Evolutionary conservation across 2,329 filamentous ascomycete genomes (phyloP), one percentile per base, ranked within the genome.

Genomic region (Aotearoamyces nothofagi): DNA sequence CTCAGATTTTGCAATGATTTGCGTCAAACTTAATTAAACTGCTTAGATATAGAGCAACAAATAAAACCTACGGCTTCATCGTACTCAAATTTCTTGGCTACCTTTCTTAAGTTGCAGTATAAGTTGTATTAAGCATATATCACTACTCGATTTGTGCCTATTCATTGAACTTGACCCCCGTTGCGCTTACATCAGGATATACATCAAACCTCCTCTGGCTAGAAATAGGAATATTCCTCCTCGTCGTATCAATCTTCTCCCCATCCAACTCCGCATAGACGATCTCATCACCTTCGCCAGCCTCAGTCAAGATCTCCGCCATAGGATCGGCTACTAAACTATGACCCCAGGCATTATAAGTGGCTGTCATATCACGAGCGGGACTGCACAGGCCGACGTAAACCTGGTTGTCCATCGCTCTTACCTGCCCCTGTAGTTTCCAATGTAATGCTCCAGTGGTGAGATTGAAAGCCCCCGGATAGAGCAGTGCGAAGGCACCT

Each of bases 381-480:
- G 90, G 90, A 49, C 80, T 90, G 58, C 90, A 98, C 51, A 98
- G 57, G 17, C 75, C 90, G 9, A 96, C 84, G 52, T 92, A 96
- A 7, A 92, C 60, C 61, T 98, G 84, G 50, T 96, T 96, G 49
- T 98, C 87, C 43, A 92, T 66, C 4, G 87, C 90, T 37, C 90
- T 64, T 9, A 79, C 84, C 39, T 81, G 69, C 1, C 76, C 87
- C 44, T 80, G 69, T 40, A 98, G 58, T 33, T 74, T 67, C 90
- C 90, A 98, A 55, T 98, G 90, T 52, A 96, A 55, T 5, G 80
- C 77, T 0, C 90, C 90, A 0, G 90, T 98, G 1, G 84, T 93
- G 35, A 80, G 63, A 55, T 96, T 98, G 64, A 98, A 98, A 1
- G 90, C 90, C n/a, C 84, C 90, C 0, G 90, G 90, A 54, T 94